phyloP scores from a whole-genome alignment of 1,139 yeast species.

The Meyerozyma smithsonii region DNA sequence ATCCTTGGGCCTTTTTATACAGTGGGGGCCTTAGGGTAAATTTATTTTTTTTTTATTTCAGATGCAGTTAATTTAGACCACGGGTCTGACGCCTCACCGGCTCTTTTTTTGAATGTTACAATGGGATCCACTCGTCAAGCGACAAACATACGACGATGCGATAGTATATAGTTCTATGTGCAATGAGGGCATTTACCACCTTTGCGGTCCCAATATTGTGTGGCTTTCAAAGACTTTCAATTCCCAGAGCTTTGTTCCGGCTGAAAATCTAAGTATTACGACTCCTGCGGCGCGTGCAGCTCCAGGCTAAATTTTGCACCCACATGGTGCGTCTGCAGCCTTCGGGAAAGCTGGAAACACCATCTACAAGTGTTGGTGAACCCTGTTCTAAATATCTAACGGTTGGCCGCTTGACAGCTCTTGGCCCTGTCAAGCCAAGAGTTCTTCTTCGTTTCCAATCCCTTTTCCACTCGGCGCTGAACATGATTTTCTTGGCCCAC shows the following conservation, averaged over 20 bases:
- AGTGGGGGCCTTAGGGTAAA: background rate
- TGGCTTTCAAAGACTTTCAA: background rate
- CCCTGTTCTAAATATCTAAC: too few species aligned
- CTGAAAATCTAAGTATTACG: background rate
- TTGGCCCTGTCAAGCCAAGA: background rate
- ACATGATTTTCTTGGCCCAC: conserved; percentile 1
- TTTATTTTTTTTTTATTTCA: background rate
- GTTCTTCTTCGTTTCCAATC: background rate
- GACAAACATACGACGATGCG: background rate
- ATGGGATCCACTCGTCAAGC: too few species aligned
- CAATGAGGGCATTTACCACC: background rate
- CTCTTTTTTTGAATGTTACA: too few species aligned
- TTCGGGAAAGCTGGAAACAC: too few species aligned
- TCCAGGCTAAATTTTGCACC: background rate
- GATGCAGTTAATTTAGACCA: conserved; percentile 3
- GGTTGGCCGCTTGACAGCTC: background rate
- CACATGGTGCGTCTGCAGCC: background rate
- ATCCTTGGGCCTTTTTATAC: background rate
- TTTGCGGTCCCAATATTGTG: background rate
- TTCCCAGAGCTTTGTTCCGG: background rate
- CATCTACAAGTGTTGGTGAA: background rate
- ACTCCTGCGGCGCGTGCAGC: background rate
- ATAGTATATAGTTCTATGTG: too few species aligned
- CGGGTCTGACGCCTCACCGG: conserved; percentile 1
- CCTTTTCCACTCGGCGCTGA: background rate